Evolutionary conservation across 2,329 filamentous ascomycete species (phyloP).

Genomic region (Didymella lethalis): DNA sequence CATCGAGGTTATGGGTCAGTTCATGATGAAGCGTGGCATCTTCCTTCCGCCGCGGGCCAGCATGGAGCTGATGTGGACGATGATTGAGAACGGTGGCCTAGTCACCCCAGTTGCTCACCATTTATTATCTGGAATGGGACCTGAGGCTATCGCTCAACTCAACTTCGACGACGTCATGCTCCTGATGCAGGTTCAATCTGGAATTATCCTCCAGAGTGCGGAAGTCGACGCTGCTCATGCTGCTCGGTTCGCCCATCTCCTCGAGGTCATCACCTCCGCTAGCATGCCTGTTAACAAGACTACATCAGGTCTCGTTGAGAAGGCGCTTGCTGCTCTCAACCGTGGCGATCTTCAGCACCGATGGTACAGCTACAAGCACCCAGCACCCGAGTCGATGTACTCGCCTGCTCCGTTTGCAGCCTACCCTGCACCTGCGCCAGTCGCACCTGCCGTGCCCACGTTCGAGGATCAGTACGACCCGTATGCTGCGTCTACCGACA

Average conservation of each 20-base stretch:
- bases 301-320: slow-evolving; percentile 65
- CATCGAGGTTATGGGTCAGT: slow-evolving; percentile 71
- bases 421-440: slow-evolving; percentile 56
- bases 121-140: slow-evolving; percentile 66
- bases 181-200: slow-evolving; percentile 67
- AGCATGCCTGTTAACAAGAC: slow-evolving; percentile 63
- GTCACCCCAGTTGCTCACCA: slow-evolving; percentile 67
- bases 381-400: slow-evolving; percentile 53
- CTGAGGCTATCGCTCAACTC: slow-evolving; percentile 66
- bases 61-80: slow-evolving; percentile 68
- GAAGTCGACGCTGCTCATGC: slow-evolving; percentile 65
- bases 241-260: slow-evolving; percentile 67
- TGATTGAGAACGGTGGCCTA: slow-evolving; percentile 71
- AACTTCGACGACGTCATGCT: slow-evolving; percentile 63
- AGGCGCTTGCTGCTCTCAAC: slow-evolving; percentile 64
- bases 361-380: slow-evolving; percentile 67
- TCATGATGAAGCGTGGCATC: slow-evolving; percentile 62
- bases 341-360: slow-evolving; percentile 57
- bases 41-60: slow-evolving; percentile 62
- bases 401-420: slow-evolving; percentile 61
- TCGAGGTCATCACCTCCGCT: slow-evolving; percentile 64
- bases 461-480: slow-evolving; percentile 89
- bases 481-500: slow-evolving; percentile 88
- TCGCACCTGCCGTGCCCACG: slow-evolving; percentile 64
- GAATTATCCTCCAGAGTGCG: slow-evolving; percentile 57